phyloP scores from a whole-genome alignment of 768 basidiomycete genomes.

The Asterophora lycoperdoides region DNA sequence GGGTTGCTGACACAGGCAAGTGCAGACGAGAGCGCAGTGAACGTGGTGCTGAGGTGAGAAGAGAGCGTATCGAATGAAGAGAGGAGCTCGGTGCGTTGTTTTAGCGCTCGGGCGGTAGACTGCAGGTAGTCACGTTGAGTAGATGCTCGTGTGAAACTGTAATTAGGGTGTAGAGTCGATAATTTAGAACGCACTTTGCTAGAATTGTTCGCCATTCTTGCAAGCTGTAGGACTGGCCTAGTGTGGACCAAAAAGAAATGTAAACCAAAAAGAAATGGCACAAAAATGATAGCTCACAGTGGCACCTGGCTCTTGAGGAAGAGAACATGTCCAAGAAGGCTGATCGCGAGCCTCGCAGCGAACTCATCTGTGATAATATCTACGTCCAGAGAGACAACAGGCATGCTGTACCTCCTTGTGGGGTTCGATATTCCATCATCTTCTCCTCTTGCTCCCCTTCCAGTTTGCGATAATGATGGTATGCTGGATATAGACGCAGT shows the following conservation, averaged over 20 bases:
- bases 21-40: constrained; percentile 66
- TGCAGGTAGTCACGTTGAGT: constrained; percentile 15
- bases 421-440: too few relatives aligned
- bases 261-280: background rate
- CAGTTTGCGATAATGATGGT: too few relatives aligned
- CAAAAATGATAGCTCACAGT: constrained; percentile 46
- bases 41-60: constrained; percentile 73
- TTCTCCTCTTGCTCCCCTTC: too few relatives aligned
- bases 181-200: constrained; percentile 32
- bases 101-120: constrained; percentile 46
- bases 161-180: too few relatives aligned
- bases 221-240: constrained; percentile 66
- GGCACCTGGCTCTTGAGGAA: constrained; percentile 79
- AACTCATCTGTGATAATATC: constrained; percentile 51
- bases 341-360: constrained; percentile 61
- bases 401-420: constrained; percentile 18
- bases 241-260: background rate
- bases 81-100: constrained; percentile 58
- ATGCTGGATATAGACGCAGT: too few relatives aligned
- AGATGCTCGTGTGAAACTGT: background rate
- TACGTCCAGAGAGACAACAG: constrained; percentile 42
- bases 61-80: constrained; percentile 65
- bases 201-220: constrained; percentile 40
- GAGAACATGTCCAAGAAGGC: constrained; percentile 63
- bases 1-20: constrained; percentile 35